Percentiles rank a stretch among this genome's conserved stretches.
Conservation (phyloP, 441 rosid genomes). For the Viola pubescens region DNA sequence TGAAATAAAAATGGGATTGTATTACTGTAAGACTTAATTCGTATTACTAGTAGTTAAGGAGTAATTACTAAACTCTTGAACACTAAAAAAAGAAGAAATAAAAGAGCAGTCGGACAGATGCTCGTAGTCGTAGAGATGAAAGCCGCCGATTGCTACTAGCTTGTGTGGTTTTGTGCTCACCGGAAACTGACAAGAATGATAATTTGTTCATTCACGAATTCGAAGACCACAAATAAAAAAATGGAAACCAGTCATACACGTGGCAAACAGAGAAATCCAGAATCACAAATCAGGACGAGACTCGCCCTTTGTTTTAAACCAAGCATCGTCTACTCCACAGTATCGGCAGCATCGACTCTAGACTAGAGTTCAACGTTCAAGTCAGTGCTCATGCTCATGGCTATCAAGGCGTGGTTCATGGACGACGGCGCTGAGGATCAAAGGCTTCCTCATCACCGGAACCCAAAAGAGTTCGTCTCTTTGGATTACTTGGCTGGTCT, state of each 20-base stretch:
- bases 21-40: too few relatives aligned
- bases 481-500: slow-evolving; percentile 53
- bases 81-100: too few relatives aligned
- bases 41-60: too few relatives aligned
- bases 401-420: slow-evolving; percentile 81
- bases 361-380: neutral
- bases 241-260: slow-evolving; percentile 33
- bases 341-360: neutral
- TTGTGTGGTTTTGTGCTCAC: too few relatives aligned
- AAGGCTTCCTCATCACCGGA: slow-evolving; percentile 57
- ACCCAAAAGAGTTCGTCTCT: slow-evolving; percentile 46
- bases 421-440: slow-evolving; percentile 62
- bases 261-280: slow-evolving; percentile 7
- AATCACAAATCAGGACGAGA: neutral
- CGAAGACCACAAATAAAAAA: slow-evolving; percentile 25
- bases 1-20: too few relatives aligned
- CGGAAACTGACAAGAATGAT: too few relatives aligned
- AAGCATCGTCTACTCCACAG: neutral
- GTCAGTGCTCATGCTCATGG: slow-evolving; percentile 30
- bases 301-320: neutral
- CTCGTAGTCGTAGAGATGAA: too few relatives aligned
- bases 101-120: too few relatives aligned
- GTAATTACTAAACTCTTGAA: too few relatives aligned
- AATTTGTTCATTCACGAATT: too few relatives aligned
- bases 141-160: too few relatives aligned